Evolutionary conservation across 495 filamentous ascomycete genomes (phyloP), one percentile per base, ranked within the genome.

Genomic region (Rostrohypoxylon terebratum): DNA sequence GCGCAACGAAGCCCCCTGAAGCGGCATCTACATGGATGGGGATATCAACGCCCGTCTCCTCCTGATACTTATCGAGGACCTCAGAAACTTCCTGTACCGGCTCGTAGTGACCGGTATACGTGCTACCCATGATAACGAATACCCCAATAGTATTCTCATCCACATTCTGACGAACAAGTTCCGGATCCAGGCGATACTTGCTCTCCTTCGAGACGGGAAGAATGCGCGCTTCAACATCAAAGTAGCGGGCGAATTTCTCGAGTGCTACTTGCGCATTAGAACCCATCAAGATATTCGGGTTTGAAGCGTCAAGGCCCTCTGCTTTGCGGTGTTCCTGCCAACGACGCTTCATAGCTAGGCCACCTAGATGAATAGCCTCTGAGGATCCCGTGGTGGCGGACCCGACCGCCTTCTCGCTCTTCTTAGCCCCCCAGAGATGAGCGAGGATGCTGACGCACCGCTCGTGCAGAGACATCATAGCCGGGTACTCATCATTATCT

Each of bases 61-160:
- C 77, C 76, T 94, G 81, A 42, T 84, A 91, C 60, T 89, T 85
- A 71, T 94, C 91, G 6, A 93, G 83, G 18, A 92, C 83, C 21
- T 87, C 82, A 9, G 86, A 86, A 4, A 93, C 83, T 74, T 91
- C 85, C 69, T 92, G 87, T 0, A 93, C 91, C 0, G 91, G 92
- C 79, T 94, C 91, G 66, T 88, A 93, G 66, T 93, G 91, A 0
- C 91, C 91, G 0, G 91, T 93, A 62, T 93, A 93, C 0, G 92
- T 94, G 59, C 84, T 88, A 11, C 91, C 92, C 28, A 93, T 68
- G 54, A 93, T 94, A 2, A 90, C 88, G 77, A 93, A 94, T 3
- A 94, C 80, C 4, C 92, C 91, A 70, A 93, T 93, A 0, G 91
- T 93, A 60, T 94, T 93, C 77, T 93, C 91, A 69, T 93, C 91